Base-by-base conservation (phyloP, 345 rosid genomes). In the Eucalyptus pauciflora region DNA sequence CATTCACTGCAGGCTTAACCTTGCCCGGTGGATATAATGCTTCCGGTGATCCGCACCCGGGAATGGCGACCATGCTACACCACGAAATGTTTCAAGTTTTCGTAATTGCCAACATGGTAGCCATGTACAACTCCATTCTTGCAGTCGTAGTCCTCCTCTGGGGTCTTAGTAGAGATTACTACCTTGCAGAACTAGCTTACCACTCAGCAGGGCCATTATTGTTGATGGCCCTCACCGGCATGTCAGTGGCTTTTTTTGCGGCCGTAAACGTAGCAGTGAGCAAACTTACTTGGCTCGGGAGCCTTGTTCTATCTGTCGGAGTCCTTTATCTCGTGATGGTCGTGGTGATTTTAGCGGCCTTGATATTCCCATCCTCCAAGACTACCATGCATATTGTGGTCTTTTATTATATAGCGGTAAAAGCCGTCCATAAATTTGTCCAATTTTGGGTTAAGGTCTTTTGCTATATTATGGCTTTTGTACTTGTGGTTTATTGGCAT, bases 1-100 rank as follows among this genome's bases (percentile, higher is more conserved):
- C 69, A 0, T 62, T 62, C 31, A 4, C 33, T 4, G 33, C 17
- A 0, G 69, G 33, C 69, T 29, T 62, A 7, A 2, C 69, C 5
- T 62, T 62, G 33, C 69, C 33, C 0, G 17, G 33, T 1, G 69
- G 71, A 62, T 62, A 29, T 7, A 64, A 64, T 29, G 9, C 9
- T 13, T 13, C 10, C 0, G 1, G 0, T 0, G 71, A 64, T 13
- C 71, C 2, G 1, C 18, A 7, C 37, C 37, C 18, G 0, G 37
- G 2, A 29, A 64, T 0, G 5, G 18, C 71, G 0, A 29, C 3
- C 33, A 29, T 60, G 67, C 3, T 60, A 0, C 8, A 60, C 67
- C 1, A 60, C 2, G 0, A 2, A 27, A 5, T 27, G 31, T 60
- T 60, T 12, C 67, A 0, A 0, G 2, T 12, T 60, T 60, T 60